A percentile compares a stretch with the other conserved stretches of the same genome.
phyloP scores from a whole-genome alignment of 1,139 yeast species.

The Yamadazyma atlantica region DNA sequence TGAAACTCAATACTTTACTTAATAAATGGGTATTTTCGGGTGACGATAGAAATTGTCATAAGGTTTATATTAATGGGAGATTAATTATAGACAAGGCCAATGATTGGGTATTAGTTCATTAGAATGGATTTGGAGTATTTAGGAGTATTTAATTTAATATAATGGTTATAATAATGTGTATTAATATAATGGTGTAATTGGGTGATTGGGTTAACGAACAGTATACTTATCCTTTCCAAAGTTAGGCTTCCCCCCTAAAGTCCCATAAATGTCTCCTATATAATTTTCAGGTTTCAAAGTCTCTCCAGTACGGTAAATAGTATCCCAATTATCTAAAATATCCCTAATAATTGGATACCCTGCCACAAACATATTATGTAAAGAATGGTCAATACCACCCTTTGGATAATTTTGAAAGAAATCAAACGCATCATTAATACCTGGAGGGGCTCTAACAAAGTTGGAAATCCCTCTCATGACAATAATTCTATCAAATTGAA shows the following conservation, averaged over 20 bases:
- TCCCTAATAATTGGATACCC: constrained; percentile 58
- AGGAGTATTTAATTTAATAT: too few species aligned
- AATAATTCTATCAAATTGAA: constrained; percentile 57
- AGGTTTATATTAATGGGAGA: constrained; percentile 84
- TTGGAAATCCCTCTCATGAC: constrained; percentile 66
- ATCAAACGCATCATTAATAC: constrained; percentile 37
- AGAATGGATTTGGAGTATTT: too few species aligned
- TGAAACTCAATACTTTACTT: constrained; percentile 48
- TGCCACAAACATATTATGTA: constrained; percentile 53
- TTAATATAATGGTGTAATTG: background rate
- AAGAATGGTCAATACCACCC: constrained; percentile 54
- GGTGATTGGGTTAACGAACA: constrained; percentile 7
- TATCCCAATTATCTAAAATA: constrained; percentile 52
- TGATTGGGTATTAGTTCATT: constrained; percentile 35
- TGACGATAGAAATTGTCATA: constrained; percentile 81
- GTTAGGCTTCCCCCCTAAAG: constrained; percentile 43
- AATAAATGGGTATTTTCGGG: constrained; percentile 96
- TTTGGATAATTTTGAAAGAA: constrained; percentile 51
- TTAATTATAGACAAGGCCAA: constrained; percentile 46
- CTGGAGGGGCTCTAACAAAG: constrained; percentile 57
- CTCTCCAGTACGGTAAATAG: constrained; percentile 6
- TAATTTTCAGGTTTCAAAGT: constrained; percentile 43
- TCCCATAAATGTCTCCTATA: constrained; percentile 58
- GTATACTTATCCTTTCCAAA: constrained; percentile 23
- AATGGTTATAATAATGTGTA: background rate